Conservation (phyloP, 1,284 basidiomycete genomes). For the Porodaedalea pini region DNA sequence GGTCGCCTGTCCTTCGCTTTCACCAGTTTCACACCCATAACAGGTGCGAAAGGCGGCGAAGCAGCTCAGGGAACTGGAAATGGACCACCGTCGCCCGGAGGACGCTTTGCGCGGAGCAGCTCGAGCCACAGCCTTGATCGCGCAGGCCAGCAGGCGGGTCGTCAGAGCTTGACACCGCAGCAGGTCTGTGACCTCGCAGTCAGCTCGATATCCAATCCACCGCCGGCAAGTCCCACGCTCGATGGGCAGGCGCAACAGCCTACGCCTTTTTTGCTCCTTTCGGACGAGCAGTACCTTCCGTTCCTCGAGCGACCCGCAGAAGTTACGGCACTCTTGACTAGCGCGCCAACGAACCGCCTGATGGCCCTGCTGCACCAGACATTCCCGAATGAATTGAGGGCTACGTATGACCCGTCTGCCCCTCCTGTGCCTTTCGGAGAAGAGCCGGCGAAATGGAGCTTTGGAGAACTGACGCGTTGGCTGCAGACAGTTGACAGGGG, state of each 20-base stretch:
- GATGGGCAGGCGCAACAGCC: slow-evolving; percentile 15
- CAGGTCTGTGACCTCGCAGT: slow-evolving; percentile 28
- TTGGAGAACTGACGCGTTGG: slow-evolving; percentile 29
- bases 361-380: slow-evolving; percentile 33
- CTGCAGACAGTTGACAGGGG: slow-evolving; percentile 29
- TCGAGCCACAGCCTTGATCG: slow-evolving; percentile 20
- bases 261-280: slow-evolving; percentile 30
- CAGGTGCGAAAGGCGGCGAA: slow-evolving; percentile 5
- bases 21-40: slow-evolving; percentile 27
- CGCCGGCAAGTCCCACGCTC: slow-evolving; percentile 10
- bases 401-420: neutral
- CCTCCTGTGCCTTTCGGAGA: slow-evolving; percentile 10
- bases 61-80: slow-evolving; percentile 1
- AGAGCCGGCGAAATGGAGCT: slow-evolving; percentile 32
- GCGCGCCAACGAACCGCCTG: slow-evolving; percentile 29
- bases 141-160: slow-evolving; percentile 12
- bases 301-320: slow-evolving; percentile 34
- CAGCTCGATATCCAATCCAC: slow-evolving; percentile 20
- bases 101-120: slow-evolving; percentile 16
- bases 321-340: slow-evolving; percentile 30
- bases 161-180: slow-evolving; percentile 24
- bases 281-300: slow-evolving; percentile 31
- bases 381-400: slow-evolving; percentile 25
- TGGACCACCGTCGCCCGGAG: slow-evolving; percentile 16
- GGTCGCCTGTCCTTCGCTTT: slow-evolving; percentile 29